These are phyloP conservation scores for Berkeleyomyces rouxiae DNA, from an alignment of 2,329 filamentous ascomycete species.

Conservation along the genomic window DNA sequence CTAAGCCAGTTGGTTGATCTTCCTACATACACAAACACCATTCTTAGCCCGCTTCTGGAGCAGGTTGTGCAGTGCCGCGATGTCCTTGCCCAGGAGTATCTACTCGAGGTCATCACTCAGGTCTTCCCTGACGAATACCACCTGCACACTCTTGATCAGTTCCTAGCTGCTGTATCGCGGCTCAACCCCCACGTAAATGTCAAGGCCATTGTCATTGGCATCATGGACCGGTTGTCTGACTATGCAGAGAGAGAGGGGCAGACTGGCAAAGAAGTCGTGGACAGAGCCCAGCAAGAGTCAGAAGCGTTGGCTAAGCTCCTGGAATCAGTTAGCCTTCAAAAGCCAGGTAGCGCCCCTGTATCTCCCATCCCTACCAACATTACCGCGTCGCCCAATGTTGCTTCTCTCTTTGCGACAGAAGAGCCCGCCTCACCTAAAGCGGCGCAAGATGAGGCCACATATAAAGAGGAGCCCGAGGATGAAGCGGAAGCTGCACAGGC, in stretches of 20 bases:
- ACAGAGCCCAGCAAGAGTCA: slow-evolving; percentile 51
- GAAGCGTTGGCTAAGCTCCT: slow-evolving; percentile 66
- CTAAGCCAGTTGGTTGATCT: slow-evolving; percentile 91
- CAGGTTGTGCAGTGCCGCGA: slow-evolving; percentile 97
- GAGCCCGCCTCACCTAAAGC: not conserved
- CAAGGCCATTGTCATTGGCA: slow-evolving; percentile 91
- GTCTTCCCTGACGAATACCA: slow-evolving; percentile 98
- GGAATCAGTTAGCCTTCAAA: slow-evolving; percentile 57
- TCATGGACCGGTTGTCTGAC: slow-evolving; percentile 90
- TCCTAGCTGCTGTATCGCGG: slow-evolving; percentile 80
- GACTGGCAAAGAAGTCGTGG: slow-evolving; percentile 51
- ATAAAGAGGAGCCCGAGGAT: not conserved
- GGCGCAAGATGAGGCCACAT: not conserved
- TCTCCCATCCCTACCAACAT: slow-evolving; percentile 6
- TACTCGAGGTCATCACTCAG: slow-evolving; percentile 95
- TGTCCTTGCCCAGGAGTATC: slow-evolving; percentile 90
- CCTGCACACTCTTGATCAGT: slow-evolving; percentile 86
- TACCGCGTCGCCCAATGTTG: not conserved
- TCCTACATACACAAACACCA: slow-evolving; percentile 81
- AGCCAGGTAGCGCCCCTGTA: slow-evolving; percentile 25
- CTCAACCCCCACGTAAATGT: slow-evolving; percentile 94
- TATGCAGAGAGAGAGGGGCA: slow-evolving; percentile 84
- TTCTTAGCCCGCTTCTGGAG: slow-evolving; percentile 75
- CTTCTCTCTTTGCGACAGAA: not conserved
- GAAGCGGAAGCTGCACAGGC: not conserved